Percentiles rank a stretch among this genome's conserved stretches.
phyloP scores from a whole-genome alignment of 2,329 filamentous ascomycete genomes.

The Colletotrichum endophyticum region DNA sequence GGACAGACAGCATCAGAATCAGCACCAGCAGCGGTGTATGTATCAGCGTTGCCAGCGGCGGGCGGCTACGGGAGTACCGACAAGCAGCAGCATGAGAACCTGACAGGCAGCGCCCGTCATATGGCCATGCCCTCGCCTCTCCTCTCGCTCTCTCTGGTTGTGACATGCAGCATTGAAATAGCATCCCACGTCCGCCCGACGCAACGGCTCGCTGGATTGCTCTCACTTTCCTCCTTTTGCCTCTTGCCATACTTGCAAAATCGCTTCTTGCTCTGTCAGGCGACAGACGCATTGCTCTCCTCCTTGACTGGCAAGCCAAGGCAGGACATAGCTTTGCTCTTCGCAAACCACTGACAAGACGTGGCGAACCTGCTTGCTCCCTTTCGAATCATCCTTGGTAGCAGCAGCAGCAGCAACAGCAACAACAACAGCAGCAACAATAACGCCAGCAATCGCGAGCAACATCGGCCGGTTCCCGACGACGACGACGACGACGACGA shows the following conservation, averaged over 20 bases:
- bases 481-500: background rate
- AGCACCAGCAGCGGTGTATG: background rate
- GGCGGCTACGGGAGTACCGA: background rate
- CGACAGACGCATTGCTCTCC: background rate
- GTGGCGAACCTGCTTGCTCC: background rate
- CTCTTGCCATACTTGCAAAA: background rate
- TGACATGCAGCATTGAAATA: constrained; percentile 4
- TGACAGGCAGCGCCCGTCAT: background rate
- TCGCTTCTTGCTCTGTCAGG: background rate
- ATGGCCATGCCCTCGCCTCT: background rate
- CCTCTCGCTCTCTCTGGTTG: background rate
- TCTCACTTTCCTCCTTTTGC: background rate
- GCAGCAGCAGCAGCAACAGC: background rate
- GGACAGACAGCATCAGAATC: background rate
- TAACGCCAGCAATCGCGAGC: background rate
- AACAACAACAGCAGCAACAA: background rate
- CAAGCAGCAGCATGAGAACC: background rate
- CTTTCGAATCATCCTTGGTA: background rate
- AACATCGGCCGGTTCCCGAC: background rate
- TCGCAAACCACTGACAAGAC: background rate
- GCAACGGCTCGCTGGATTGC: background rate
- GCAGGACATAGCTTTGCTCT: constrained; percentile 4
- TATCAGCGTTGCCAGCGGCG: background rate
- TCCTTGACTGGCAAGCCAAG: constrained; percentile 5
- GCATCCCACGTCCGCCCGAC: background rate